phyloP scores from a whole-genome alignment of 2,329 filamentous ascomycete genomes.

The Colletotrichum camelliae region DNA sequence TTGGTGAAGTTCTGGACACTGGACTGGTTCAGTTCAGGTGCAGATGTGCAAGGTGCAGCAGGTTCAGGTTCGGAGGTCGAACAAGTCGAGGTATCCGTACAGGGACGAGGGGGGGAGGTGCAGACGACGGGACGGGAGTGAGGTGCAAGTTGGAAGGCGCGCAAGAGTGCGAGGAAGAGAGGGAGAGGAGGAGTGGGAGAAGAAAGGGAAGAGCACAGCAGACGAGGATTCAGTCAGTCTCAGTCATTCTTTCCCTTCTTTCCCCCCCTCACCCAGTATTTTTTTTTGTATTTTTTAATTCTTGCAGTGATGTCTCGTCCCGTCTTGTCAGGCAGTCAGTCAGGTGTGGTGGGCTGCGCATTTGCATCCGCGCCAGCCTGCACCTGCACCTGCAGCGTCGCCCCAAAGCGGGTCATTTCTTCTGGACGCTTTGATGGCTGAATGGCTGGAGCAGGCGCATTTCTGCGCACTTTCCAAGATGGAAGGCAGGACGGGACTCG shows the following conservation, averaged over 20 bases:
- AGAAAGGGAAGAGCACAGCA: background rate
- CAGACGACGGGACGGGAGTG: background rate
- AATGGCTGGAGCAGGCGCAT: background rate
- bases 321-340: background rate
- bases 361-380: background rate
- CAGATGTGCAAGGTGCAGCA: background rate
- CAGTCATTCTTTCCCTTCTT: background rate
- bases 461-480: background rate
- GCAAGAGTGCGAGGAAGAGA: background rate
- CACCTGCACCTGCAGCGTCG: background rate
- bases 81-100: background rate
- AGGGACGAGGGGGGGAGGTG: background rate
- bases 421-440: background rate
- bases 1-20: background rate
- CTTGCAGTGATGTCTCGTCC: background rate
- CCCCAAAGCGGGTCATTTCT: background rate
- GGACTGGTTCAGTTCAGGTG: background rate
- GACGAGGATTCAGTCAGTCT: background rate
- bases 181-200: background rate
- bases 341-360: background rate
- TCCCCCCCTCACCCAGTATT: background rate
- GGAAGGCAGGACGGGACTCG: background rate
- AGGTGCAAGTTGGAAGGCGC: background rate
- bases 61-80: background rate
- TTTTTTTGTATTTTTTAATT: background rate